Base-by-base conservation (phyloP, 2,329 filamentous ascomycete species). In the Neobulgaria alba region DNA sequence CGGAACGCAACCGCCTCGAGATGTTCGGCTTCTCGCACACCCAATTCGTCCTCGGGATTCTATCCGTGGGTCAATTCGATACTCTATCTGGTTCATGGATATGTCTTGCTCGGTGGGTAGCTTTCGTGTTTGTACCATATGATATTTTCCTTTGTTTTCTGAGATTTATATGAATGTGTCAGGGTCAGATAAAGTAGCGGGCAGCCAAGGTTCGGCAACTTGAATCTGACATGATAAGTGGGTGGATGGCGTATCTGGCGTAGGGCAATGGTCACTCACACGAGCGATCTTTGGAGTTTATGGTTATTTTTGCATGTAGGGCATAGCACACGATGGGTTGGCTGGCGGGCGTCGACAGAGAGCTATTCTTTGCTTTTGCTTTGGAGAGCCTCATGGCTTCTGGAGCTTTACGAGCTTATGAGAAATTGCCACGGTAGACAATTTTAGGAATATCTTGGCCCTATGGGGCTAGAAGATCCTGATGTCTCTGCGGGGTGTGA, bases 61-160 rank as follows among this genome's bases (percentile, higher is more conserved):
- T 36, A 23, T 46, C 37, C 36, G 19, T 35, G 29, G 29, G 29
- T 21, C 40, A 36, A 32, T 42, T 42, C 43, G 42, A 43, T 47
- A 40, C 38, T 47, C 39, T n/a, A n/a, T n/a, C 42, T 45, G 36
- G 46, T 47, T 37, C 35, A 33, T 41, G 32, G 32, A 23, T 36
- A 31, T 48, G 39, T 50, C 39, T 43, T 45, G 42, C 42, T 45
- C 34, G 38, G 47, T 38, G 39, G 41, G 41, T 39, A 37, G 35
- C 45, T 45, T 53, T 51, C 53, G 44, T 43, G 53, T 56, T 57
- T 57, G 55, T 58, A 58, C 47, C 56, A 58, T 58, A 57, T 53
- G 53, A 58, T 3, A 43, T 55, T 52, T 56, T 47, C 39, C 54
- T 58, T 51, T 45, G 33, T 40, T 42, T 44, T 48, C 45, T 47